Conservation (phyloP, 75 land plant species). For the Pinus albicaulis region DNA sequence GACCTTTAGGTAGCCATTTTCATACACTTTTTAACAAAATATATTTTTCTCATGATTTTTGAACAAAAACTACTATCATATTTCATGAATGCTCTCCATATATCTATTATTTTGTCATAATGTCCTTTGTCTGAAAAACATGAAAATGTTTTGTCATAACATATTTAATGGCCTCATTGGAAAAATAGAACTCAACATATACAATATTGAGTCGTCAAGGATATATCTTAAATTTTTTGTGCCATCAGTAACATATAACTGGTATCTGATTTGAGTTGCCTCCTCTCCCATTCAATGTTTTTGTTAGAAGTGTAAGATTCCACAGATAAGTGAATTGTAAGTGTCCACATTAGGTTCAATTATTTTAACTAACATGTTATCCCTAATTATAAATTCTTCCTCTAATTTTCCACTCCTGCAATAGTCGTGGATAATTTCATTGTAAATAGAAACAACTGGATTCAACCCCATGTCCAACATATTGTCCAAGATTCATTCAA, state of each 20-base stretch:
- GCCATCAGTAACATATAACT: too few species aligned
- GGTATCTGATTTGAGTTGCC: neutral
- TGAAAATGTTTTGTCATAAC: neutral
- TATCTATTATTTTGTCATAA: too few species aligned
- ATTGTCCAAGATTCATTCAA: conserved; percentile 33
- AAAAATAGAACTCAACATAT: neutral
- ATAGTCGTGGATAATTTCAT: conserved; percentile 18
- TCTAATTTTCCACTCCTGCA: conserved; percentile 38
- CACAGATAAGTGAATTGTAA: conserved; percentile 51
- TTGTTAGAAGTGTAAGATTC: conserved; percentile 8
- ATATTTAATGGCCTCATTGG: neutral
- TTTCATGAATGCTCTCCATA: too few species aligned
- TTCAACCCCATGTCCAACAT: conserved; percentile 59
- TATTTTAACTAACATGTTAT: conserved; percentile 20
- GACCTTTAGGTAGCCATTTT: too few species aligned
- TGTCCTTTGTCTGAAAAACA: too few species aligned
- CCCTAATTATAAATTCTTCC: conserved; percentile 30
- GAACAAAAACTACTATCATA: too few species aligned
- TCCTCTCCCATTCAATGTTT: neutral
- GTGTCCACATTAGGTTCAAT: conserved; percentile 23
- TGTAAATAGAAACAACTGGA: conserved; percentile 33
- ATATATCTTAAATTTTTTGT: neutral
- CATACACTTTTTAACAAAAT: too few species aligned
- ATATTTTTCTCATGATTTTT: too few species aligned
- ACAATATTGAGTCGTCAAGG: neutral